These are phyloP conservation scores for Fraxinus americana DNA, from an alignment of 257 asterid species.

Conservation along the genomic window DNA sequence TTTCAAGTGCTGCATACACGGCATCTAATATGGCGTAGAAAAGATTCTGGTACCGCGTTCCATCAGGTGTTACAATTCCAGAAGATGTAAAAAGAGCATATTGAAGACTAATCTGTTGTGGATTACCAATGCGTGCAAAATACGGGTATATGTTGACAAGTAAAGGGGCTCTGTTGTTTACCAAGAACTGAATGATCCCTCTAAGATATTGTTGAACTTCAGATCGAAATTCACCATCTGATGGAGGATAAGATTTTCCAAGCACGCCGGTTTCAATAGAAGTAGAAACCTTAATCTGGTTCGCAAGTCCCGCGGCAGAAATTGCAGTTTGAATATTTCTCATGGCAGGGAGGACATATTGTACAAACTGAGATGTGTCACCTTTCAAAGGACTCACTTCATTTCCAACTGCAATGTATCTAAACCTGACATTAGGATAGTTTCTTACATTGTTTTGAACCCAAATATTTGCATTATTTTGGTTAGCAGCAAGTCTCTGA, in stretches of 20 bases:
- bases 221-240: not conserved
- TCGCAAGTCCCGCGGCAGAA: not conserved
- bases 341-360: constrained; percentile 11
- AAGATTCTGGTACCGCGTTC: not conserved
- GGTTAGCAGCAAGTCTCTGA: constrained; percentile 5
- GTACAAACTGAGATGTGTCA: not conserved
- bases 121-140: constrained; percentile 11
- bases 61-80: not conserved
- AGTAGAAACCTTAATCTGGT: constrained; percentile 23
- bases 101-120: not conserved
- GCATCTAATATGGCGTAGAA: not conserved
- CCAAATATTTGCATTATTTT: constrained; percentile 23
- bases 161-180: not conserved
- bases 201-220: not conserved
- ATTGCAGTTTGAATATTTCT: constrained; percentile 6
- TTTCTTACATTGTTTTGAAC: constrained; percentile 15
- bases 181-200: constrained; percentile 13
- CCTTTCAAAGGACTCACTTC: constrained; percentile 18
- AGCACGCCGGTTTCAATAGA: not conserved
- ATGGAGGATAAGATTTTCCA: constrained; percentile 18
- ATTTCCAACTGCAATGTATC: constrained; percentile 27
- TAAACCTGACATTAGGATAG: constrained; percentile 24
- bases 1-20: not conserved
- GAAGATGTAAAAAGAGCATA: constrained; percentile 19
- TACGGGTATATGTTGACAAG: constrained; percentile 36